Evolutionary conservation across 345 rosid genomes (phyloP).

Genomic region (Noccaea bulbosa): DNA sequence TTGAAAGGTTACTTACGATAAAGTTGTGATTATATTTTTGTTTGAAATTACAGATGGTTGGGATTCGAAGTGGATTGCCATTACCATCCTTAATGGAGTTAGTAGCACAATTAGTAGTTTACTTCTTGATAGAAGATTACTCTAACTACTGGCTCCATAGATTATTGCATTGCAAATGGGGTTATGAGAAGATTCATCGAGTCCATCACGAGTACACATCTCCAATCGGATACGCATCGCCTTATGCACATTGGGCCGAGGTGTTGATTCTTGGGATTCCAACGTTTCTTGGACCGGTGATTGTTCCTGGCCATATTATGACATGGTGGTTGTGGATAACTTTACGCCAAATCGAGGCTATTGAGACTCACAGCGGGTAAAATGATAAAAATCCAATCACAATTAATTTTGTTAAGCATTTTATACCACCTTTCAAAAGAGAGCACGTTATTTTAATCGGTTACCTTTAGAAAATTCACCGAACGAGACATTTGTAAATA

Average conservation of each 20-base stretch:
- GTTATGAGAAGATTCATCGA: constrained; percentile 70
- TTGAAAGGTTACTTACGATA: not conserved
- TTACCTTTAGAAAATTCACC: not conserved
- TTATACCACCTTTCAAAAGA: not conserved
- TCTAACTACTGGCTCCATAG: constrained; percentile 85
- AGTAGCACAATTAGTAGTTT: constrained; percentile 62
- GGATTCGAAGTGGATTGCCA: constrained; percentile 65
- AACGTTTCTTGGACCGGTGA: constrained; percentile 78
- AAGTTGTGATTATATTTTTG: not conserved
- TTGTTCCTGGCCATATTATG: constrained; percentile 77
- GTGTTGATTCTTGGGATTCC: constrained; percentile 78
- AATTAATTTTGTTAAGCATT: not conserved
- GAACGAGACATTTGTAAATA: not conserved
- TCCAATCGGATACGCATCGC: constrained; percentile 73
- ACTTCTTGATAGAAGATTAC: constrained; percentile 78
- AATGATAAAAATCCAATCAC: not conserved
- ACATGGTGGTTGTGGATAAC: constrained; percentile 82
- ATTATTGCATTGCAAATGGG: constrained; percentile 70
- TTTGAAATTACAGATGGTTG: constrained; percentile 54
- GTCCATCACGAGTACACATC: constrained; percentile 79
- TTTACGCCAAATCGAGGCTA: constrained; percentile 79
- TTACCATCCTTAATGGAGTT: constrained; percentile 79
- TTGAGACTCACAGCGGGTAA: constrained; percentile 89
- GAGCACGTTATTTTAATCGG: not conserved
- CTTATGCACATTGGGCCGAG: constrained; percentile 89